Evolutionary conservation across 306 rosid genomes (phyloP).

Genomic region (Acmispon strigosus): DNA sequence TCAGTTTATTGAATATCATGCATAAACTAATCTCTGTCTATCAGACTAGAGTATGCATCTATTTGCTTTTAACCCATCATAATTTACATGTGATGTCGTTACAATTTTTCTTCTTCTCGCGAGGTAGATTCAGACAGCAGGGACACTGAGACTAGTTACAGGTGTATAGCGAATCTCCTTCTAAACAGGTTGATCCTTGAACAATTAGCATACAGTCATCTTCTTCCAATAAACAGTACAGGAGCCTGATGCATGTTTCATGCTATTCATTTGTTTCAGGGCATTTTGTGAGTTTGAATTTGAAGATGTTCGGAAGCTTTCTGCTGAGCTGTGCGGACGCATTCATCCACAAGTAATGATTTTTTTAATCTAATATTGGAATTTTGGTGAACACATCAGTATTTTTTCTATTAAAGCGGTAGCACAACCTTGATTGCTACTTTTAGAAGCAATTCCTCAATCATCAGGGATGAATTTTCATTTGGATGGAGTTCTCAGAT

Average conservation of each 20-base stretch:
- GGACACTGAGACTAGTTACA: slow-evolving; percentile 34
- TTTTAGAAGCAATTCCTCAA: slow-evolving; percentile 3
- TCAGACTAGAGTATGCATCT: background rate
- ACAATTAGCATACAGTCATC: background rate
- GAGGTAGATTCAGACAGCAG: slow-evolving; percentile 28
- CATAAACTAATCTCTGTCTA: background rate
- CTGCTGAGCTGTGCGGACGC: slow-evolving; percentile 95
- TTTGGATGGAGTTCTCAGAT: background rate
- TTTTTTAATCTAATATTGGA: background rate
- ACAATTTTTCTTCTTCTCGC: background rate
- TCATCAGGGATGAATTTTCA: background rate
- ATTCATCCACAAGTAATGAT: slow-evolving; percentile 74
- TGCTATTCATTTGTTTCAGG: slow-evolving; percentile 34
- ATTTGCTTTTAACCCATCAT: background rate
- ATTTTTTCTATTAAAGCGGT: background rate
- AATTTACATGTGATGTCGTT: slow-evolving; percentile 14
- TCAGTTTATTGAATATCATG: background rate
- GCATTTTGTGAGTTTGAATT: slow-evolving; percentile 67
- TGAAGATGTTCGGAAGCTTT: slow-evolving; percentile 78
- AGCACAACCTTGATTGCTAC: background rate
- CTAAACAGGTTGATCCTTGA: slow-evolving; percentile 45
- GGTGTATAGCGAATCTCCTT: slow-evolving; percentile 52
- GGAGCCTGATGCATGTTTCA: slow-evolving; percentile 5
- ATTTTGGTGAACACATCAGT: slow-evolving; percentile 1
- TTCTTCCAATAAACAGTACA: slow-evolving; percentile 13